phyloP scores from a whole-genome alignment of 2,329 filamentous ascomycete genomes.

The Exophiala sp. region DNA sequence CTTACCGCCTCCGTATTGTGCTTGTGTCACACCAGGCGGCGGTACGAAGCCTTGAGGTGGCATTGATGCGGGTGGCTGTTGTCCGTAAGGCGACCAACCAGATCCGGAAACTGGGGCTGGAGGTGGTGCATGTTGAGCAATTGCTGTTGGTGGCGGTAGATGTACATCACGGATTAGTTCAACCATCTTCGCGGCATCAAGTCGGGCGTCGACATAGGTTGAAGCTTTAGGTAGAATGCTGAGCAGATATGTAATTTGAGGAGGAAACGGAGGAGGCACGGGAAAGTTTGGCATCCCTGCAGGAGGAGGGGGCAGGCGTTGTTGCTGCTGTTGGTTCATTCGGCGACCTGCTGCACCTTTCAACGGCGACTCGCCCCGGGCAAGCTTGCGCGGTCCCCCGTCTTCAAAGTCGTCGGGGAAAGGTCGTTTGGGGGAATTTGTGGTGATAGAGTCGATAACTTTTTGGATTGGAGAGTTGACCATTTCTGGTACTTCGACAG shows the following conservation, averaged over 20 bases:
- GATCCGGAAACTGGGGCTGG: constrained; percentile 12
- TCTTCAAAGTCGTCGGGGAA: constrained; percentile 70
- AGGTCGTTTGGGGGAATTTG: constrained; percentile 53
- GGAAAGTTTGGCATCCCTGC: constrained; percentile 50
- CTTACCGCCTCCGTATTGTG: constrained; percentile 27
- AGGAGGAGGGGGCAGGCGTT: constrained; percentile 26
- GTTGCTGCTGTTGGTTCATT: constrained; percentile 61
- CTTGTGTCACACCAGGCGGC: constrained; percentile 18
- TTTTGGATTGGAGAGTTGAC: constrained; percentile 36
- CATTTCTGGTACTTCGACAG: constrained; percentile 25
- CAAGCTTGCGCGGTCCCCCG: constrained; percentile 77
- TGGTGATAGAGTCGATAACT: constrained; percentile 35
- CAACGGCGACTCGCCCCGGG: constrained; percentile 84
- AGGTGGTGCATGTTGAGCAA: constrained; percentile 22
- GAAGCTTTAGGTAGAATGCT: constrained; percentile 71
- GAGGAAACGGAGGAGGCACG: constrained; percentile 66
- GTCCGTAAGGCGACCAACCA: constrained; percentile 33
- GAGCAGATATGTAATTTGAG: constrained; percentile 60
- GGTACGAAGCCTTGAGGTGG: constrained; percentile 24
- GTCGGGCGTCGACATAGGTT: constrained; percentile 66
- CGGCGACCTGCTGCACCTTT: constrained; percentile 86
- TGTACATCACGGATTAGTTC: constrained; percentile 58
- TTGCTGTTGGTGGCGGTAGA: constrained; percentile 53
- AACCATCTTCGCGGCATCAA: constrained; percentile 69
- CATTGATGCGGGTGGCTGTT: constrained; percentile 30